Evolutionary conservation across 257 asterid species (phyloP).

Genomic region (Lantana camara): DNA sequence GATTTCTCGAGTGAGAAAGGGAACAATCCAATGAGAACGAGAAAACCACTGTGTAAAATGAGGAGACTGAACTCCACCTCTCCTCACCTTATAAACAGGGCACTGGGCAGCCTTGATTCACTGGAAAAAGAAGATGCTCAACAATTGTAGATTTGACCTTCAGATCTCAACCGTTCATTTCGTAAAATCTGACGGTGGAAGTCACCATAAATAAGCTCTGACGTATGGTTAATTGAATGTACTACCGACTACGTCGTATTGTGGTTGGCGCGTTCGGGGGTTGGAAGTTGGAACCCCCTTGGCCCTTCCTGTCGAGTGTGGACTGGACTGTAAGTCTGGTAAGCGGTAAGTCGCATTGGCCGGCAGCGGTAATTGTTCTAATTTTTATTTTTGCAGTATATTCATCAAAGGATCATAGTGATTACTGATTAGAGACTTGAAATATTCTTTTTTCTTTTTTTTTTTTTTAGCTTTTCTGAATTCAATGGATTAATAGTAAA

Average conservation of each 20-base stretch:
- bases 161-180: not conserved
- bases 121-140: no score
- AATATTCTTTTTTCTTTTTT: no score
- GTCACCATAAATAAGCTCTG: not conserved
- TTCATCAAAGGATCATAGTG: no score
- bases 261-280: not conserved
- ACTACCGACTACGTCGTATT: not conserved
- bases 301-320: not conserved
- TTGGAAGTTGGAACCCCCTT: no score
- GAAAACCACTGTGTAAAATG: not conserved
- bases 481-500: no score
- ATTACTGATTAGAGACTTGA: no score
- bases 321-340: not conserved
- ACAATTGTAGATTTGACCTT: not conserved
- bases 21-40: constrained; percentile 6
- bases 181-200: constrained; percentile 11
- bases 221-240: not conserved
- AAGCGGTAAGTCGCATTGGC: no score
- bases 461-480: no score
- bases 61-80: not conserved
- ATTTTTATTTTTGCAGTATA: no score
- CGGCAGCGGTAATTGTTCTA: no score
- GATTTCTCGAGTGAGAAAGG: constrained; percentile 8
- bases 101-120: not conserved
- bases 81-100: constrained; percentile 3